These are phyloP conservation scores for Pisolithus sp. DNA, from an alignment of 768 basidiomycete genomes.

Conservation along the genomic window DNA sequence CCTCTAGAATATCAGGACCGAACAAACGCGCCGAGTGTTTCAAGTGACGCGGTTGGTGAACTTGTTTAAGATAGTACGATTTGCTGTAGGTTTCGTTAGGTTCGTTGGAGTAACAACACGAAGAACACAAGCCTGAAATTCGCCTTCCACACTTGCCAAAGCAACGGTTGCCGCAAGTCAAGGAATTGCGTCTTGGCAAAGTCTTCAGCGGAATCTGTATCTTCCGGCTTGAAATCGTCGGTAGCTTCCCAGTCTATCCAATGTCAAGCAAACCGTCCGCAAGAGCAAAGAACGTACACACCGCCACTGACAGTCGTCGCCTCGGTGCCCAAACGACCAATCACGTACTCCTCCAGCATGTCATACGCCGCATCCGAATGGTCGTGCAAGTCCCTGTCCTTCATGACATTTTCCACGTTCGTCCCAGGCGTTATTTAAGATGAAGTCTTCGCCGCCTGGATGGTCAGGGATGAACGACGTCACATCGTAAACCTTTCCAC, in stretches of 20 bases:
- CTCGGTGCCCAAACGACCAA: constrained; percentile 76
- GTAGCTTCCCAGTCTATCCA: constrained; percentile 77
- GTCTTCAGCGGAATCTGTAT: constrained; percentile 76
- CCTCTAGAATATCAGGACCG: constrained; percentile 76
- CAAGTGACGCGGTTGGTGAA: constrained; percentile 93
- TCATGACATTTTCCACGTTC: constrained; percentile 79
- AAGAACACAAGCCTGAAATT: constrained; percentile 64
- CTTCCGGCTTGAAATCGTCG: constrained; percentile 88
- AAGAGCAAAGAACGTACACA: constrained; percentile 29
- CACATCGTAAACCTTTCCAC: constrained; percentile 86
- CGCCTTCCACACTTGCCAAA: constrained; percentile 81
- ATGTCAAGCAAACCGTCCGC: neutral
- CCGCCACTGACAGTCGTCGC: constrained; percentile 76
- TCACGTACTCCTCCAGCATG: constrained; percentile 81
- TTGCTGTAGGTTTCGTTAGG: constrained; percentile 46
- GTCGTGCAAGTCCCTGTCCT: constrained; percentile 70
- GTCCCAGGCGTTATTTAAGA: constrained; percentile 78
- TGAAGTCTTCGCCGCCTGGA: constrained; percentile 91
- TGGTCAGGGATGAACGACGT: constrained; percentile 81
- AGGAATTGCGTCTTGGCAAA: constrained; percentile 88
- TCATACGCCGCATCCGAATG: constrained; percentile 90
- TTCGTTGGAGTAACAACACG: neutral
- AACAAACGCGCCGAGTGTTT: constrained; percentile 82
- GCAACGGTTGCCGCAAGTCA: constrained; percentile 78
- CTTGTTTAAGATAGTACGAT: constrained; percentile 91